phyloP scores from a whole-genome alignment of 139 green algal genomes.

The Monoraphidium neglectum region DNA sequence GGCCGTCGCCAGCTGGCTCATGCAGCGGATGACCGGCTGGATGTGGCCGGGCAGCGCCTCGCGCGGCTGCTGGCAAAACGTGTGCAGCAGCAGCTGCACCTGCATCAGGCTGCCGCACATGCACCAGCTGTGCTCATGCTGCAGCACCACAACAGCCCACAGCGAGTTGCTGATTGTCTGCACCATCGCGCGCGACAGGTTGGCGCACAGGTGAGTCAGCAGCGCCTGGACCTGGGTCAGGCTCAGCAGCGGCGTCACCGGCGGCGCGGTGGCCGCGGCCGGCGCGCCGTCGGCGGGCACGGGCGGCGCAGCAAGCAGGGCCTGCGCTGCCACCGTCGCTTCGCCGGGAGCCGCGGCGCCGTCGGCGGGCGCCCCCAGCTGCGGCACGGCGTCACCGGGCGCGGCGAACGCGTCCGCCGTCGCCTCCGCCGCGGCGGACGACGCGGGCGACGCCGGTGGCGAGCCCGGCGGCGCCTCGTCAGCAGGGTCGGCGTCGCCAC shows the following conservation, averaged over 20 bases:
- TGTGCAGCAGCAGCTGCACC: conserved; percentile 15
- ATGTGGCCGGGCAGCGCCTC: conserved; percentile 36
- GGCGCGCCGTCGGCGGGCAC: background rate
- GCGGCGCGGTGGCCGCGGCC: background rate
- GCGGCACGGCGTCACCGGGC: too few species aligned
- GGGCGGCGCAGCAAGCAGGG: background rate
- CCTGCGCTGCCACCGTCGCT: too few species aligned
- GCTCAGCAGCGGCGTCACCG: background rate
- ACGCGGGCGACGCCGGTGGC: too few species aligned
- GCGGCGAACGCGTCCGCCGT: too few species aligned
- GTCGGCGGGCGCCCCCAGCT: too few species aligned
- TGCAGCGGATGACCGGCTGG: conserved; percentile 32
- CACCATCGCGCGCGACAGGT: conserved; percentile 22
- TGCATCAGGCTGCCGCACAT: conserved; percentile 30
- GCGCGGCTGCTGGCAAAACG: conserved; percentile 25
- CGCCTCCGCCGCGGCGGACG: too few species aligned
- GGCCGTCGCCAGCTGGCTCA: conserved; percentile 21
- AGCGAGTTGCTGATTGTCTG: conserved; percentile 37
- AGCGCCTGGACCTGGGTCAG: conserved; percentile 23
- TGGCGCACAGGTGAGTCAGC: conserved; percentile 25
- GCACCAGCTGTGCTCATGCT: conserved; percentile 34
- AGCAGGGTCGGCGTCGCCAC: too few species aligned
- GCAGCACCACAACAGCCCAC: conserved; percentile 34
- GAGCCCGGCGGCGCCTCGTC: too few species aligned
- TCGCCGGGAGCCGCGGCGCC: too few species aligned